Evolutionary conservation across 352 stramenopile species (phyloP).

Genomic region (Globisporangium barbulae): DNA sequence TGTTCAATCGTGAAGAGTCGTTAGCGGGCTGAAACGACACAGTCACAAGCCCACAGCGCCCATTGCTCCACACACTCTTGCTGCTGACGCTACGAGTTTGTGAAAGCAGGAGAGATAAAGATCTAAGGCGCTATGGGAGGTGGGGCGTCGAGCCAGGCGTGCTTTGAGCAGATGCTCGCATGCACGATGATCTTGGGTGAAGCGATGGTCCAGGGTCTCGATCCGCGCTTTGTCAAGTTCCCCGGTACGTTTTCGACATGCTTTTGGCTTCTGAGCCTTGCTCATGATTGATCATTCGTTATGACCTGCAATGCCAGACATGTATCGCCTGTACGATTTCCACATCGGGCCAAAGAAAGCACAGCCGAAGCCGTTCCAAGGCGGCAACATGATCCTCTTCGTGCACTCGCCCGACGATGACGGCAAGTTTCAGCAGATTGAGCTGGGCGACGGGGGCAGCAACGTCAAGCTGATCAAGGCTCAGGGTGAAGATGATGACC

Average conservation of each 20-base stretch:
- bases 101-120: background rate
- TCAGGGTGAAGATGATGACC: slow-evolving; percentile 10
- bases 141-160: slow-evolving; percentile 61
- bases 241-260: slow-evolving; percentile 30
- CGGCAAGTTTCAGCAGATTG: slow-evolving; percentile 49
- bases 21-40: background rate
- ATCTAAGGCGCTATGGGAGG: slow-evolving; percentile 40
- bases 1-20: slow-evolving; percentile 2
- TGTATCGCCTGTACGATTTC: slow-evolving; percentile 83
- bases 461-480: slow-evolving; percentile 14
- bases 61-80: background rate
- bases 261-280: background rate
- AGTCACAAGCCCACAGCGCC: background rate
- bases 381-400: slow-evolving; percentile 61
- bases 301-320: slow-evolving; percentile 22
- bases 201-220: slow-evolving; percentile 76
- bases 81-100: background rate
- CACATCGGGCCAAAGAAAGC: slow-evolving; percentile 71
- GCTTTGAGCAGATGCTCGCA: slow-evolving; percentile 82
- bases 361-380: slow-evolving; percentile 39
- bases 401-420: slow-evolving; percentile 49
- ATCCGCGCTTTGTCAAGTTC: slow-evolving; percentile 76
- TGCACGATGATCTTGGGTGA: slow-evolving; percentile 84
- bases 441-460: slow-evolving; percentile 21
- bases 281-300: background rate